Base-by-base conservation (phyloP, 2,329 filamentous ascomycete genomes). In the Bertia moriformis region DNA sequence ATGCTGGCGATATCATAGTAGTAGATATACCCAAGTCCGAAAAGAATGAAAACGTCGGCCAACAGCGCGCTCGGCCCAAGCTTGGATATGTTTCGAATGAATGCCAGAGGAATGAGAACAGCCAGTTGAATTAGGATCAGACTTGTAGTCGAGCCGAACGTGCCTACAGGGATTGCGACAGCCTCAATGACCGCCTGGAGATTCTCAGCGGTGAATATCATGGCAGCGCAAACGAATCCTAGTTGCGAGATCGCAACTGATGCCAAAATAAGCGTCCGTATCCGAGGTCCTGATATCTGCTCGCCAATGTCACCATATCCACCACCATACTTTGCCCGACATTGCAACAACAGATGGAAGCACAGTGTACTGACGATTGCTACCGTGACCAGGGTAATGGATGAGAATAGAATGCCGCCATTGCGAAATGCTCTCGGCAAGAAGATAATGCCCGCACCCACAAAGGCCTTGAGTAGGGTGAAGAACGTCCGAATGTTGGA, bases 391-490 rank as follows among this genome's bases (percentile, higher is more conserved):
- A 87, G 68, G 0, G 78, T 77, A 38, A 84, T 57, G 0, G 75
- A 78, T 0, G 81, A 85, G 52, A 87, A 87, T 10, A 85, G 61
- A 39, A 87, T 77, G 18, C 82, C 82, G 24, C 82, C 82, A 46
- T 87, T 87, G 50, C 74, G 73, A 58, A 86, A 87, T 0, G 82
- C 82, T 51, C 84, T 86, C 37, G 82, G 82, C 35, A 87, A 55
- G 51, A 87, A 87, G 75, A 87, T 84, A 54, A 87, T 86, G 43
- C 82, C 82, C 0, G 82, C 87, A 37, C 82, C 82, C 39, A 87
- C 71, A 49, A 87, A 87, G 1, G 82, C 81, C 55, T 87, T 87
- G 39, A 87, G 62, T 7, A 86, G 63, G 0, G 81, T 87, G 54
- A 86, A 85, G 57, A 87, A 87, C 0, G 82, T 78, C 59, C 83